Percentiles rank a stretch among this genome's conserved stretches.
These are phyloP conservation scores for Alternaria sp. DNA, from an alignment of 2,329 filamentous ascomycete species.

Conservation along the genomic window DNA sequence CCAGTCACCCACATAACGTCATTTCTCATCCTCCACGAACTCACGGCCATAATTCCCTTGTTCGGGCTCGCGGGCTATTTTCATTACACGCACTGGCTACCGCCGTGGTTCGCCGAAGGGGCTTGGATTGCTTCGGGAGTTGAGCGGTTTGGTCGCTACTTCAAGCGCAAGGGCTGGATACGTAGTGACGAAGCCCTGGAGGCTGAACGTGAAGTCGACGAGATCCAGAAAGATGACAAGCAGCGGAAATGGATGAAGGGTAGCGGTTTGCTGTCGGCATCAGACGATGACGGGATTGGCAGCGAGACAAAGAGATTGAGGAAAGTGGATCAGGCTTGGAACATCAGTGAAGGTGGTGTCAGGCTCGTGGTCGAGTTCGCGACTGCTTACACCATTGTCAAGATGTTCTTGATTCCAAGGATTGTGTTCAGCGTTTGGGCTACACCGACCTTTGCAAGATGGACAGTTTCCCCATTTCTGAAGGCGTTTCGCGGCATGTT, in stretches of 20 bases:
- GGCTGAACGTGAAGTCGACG: slow-evolving; percentile 41
- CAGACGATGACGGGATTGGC: slow-evolving; percentile 55
- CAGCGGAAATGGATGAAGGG: slow-evolving; percentile 73
- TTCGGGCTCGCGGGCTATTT: slow-evolving; percentile 49
- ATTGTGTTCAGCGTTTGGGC: slow-evolving; percentile 83
- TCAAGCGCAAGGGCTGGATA: slow-evolving; percentile 84
- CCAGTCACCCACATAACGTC: slow-evolving; percentile 84
- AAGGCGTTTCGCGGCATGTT: slow-evolving; percentile 52
- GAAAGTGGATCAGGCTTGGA: slow-evolving; percentile 50
- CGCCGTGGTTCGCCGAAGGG: slow-evolving; percentile 64
- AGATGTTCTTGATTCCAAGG: slow-evolving; percentile 80
- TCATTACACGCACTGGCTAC: slow-evolving; percentile 78
- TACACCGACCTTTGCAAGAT: slow-evolving; percentile 86
- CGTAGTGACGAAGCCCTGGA: slow-evolving; percentile 61
- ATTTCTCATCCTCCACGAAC: slow-evolving; percentile 89
- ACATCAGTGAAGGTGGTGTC: slow-evolving; percentile 57
- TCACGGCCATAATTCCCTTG: slow-evolving; percentile 79
- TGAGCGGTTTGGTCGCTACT: slow-evolving; percentile 79
- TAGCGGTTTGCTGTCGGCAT: slow-evolving; percentile 12
- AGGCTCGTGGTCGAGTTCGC: slow-evolving; percentile 74
- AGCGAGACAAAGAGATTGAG: slow-evolving; percentile 43
- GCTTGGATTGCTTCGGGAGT: slow-evolving; percentile 69
- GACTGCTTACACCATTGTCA: slow-evolving; percentile 90
- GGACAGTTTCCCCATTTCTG: slow-evolving; percentile 40
- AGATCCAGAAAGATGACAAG: slow-evolving; percentile 13